Evolutionary conservation across 192 early-diverging fungal genomes (phyloP), one percentile per base, ranked within the genome.

Genomic region (Linnemannia elongata): DNA sequence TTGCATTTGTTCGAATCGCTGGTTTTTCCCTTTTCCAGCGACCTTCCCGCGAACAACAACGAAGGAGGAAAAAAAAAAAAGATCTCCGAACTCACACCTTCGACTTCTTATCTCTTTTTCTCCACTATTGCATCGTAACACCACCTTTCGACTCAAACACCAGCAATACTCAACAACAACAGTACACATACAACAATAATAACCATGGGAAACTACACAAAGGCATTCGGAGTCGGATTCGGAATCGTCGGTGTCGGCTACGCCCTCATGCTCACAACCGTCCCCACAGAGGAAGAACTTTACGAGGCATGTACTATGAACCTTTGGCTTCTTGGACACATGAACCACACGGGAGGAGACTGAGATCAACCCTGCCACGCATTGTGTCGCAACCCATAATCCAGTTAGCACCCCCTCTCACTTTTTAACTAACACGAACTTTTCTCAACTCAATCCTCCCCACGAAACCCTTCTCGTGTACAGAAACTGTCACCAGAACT

Each of bases 251-350:
- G 85, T 45, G 60, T 80, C 27, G 91, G 88, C 2, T 89, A 89
- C 72, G 89, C 80, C 24, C 76, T 92, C 30, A 91, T 92, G 91
- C 72, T 88, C 47, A 87, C 89, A 12, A 92, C 91, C 0, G 91
- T 92, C 5, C 91, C 91, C 27, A 87, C 88, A 79, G 91, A 92
- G 74, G 82, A 88, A 44, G 44, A 86, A 35, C 83, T 86, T 33
- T 86, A 86, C 70, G 45, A 86, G 83, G 83, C 83, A 85, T 72
- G 78, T 68, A 39, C 76, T 33, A 35, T 66, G n/a, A 3, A 33
- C 30, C 10, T 52, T 52, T 22, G 49, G 17, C 49, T 20, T 15
- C 49, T 18, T 9, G 44, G 18, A 52, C 15, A 4, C 17, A 52
- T 18, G 49, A 3, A 52, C 49, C 18, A 52, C 49, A 17, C 18